A percentile compares a stretch with the other conserved stretches of the same genome.
These are phyloP conservation scores for Bruguiera gymnorhiza DNA, from an alignment of 345 rosid genomes.

Conservation along the genomic window DNA sequence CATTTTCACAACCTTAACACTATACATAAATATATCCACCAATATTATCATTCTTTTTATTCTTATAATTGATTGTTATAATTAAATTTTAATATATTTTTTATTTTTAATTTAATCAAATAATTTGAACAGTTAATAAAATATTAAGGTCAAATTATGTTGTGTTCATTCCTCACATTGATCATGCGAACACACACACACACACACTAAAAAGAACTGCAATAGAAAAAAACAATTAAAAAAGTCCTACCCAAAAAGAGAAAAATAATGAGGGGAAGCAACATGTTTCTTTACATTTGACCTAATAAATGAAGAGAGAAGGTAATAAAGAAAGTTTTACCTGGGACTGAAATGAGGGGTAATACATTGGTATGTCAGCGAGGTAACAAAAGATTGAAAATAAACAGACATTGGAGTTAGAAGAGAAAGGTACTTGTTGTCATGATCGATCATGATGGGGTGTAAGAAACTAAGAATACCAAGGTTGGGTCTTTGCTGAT, in stretches of 20 bases:
- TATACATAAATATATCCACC: no score
- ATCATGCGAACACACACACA: no score
- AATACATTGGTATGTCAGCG: slow-evolving; percentile 37
- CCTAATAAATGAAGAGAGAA: slow-evolving; percentile 28
- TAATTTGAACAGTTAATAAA: no score
- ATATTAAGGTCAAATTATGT: no score
- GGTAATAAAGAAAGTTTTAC: slow-evolving; percentile 26
- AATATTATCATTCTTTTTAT: no score
- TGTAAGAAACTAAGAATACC: slow-evolving; percentile 18
- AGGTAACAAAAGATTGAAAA: slow-evolving; percentile 11
- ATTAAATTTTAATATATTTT: no score
- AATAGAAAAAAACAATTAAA: background rate
- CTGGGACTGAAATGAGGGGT: slow-evolving; percentile 44
- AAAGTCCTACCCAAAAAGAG: background rate
- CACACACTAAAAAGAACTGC: background rate
- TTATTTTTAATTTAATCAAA: no score
- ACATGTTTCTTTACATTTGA: slow-evolving; percentile 7
- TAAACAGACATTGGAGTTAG: slow-evolving; percentile 17
- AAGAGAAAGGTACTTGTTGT: slow-evolving; percentile 30
- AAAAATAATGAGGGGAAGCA: slow-evolving; percentile 6
- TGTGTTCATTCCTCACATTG: no score
- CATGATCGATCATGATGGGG: slow-evolving; percentile 8
- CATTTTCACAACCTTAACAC: background rate
- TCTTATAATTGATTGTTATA: no score
- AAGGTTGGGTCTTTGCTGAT: slow-evolving; percentile 31